These are phyloP conservation scores for Solanum habrochaites DNA, from an alignment of 257 asterid genomes.

Conservation along the genomic window DNA sequence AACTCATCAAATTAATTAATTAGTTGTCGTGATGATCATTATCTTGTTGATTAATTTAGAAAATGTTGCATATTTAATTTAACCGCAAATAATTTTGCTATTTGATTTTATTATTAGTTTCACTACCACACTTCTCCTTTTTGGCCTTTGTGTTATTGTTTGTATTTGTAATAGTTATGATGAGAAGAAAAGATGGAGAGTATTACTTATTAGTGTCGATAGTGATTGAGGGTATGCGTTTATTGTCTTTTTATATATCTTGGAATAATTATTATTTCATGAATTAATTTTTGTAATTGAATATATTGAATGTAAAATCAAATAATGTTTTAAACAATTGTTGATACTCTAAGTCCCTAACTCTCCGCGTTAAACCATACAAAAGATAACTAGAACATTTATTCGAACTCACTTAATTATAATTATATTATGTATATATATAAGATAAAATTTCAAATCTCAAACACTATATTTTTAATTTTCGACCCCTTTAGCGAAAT, in stretches of 20 bases:
- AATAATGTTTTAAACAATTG: not conserved
- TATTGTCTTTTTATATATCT: not conserved
- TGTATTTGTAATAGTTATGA: not conserved
- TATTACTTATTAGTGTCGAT: no score
- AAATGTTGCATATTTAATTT: not conserved
- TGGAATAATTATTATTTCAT: not conserved
- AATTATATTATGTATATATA: no score
- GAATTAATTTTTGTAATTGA: not conserved
- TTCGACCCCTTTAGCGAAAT: no score
- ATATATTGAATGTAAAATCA: not conserved
- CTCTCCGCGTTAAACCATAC: no score
- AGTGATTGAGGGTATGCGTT: not conserved
- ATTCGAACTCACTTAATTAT: no score
- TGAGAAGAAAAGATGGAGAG: not conserved
- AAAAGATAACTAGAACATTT: rapidly evolving
- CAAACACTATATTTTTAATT: no score
- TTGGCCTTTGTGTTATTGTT: not conserved
- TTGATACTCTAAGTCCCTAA: no score
- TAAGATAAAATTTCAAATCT: no score
- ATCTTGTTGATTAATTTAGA: not conserved
- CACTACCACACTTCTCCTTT: not conserved
- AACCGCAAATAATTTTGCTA: not conserved
- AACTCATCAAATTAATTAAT: not conserved
- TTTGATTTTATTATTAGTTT: not conserved
- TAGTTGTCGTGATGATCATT: not conserved